Conservation (phyloP, 306 rosid genomes). For the Lablab purpureus region DNA sequence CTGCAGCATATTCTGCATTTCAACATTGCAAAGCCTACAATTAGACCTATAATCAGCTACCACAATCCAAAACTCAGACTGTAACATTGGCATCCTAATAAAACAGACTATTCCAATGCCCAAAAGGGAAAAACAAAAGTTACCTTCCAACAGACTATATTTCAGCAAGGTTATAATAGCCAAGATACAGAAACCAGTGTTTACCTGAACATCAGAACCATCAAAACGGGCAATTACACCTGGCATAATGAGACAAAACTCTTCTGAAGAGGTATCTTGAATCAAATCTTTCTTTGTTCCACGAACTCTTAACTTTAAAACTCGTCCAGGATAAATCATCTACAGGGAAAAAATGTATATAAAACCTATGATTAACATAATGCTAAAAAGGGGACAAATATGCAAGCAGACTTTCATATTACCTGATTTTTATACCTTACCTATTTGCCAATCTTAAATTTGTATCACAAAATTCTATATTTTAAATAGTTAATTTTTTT, state of each 20-base stretch:
- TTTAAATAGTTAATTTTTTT: not conserved
- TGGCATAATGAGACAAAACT: conserved; percentile 81
- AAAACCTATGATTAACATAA: conserved; percentile 24
- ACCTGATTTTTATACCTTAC: conserved; percentile 10
- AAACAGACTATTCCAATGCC: conserved; percentile 13
- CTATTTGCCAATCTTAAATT: conserved; percentile 11
- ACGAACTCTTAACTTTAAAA: conserved; percentile 84
- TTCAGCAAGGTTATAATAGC: not conserved
- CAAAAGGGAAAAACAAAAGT: not conserved
- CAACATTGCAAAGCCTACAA: conserved; percentile 45
- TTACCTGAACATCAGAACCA: conserved; percentile 88
- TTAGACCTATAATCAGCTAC: conserved; percentile 41
- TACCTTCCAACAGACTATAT: conserved; percentile 36
- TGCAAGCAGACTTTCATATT: not conserved
- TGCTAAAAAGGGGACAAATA: conserved; percentile 10
- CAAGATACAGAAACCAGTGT: conserved; percentile 5
- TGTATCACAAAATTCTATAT: not conserved
- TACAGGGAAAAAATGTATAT: conserved; percentile 42
- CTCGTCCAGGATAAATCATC: conserved; percentile 79
- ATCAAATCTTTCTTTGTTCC: conserved; percentile 86
- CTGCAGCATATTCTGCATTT: conserved; percentile 75
- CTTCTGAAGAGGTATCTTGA: conserved; percentile 83
- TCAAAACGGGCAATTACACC: conserved; percentile 89
- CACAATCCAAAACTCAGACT: conserved; percentile 30
- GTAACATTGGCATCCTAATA: conserved; percentile 4